Base-by-base conservation (phyloP, 1,139 yeast genomes). In the Tardiomyces depauwii region DNA sequence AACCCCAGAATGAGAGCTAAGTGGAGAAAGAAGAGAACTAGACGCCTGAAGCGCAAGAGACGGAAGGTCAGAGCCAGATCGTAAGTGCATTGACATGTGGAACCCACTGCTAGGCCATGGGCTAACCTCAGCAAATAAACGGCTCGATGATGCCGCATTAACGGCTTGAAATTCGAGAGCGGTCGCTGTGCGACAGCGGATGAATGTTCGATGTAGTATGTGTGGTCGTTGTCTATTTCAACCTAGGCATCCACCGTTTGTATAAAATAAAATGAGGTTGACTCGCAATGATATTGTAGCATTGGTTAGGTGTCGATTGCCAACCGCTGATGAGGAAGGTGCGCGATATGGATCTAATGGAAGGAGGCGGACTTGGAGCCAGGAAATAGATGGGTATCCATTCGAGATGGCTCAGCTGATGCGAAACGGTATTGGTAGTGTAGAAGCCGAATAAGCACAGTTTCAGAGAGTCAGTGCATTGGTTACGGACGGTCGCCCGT, bases 1-100 rank as follows among this genome's bases (percentile, higher is more conserved):
- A 21, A 21, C 25, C 25, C 32, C 54, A 52, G 46, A 47, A 57
- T 56, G 61, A 54, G 61, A 55, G 58, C 57, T 51, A 57, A 57
- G 58, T 85, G 95, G 96, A 87, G 95, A 83, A 87, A 87, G 83
- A 87, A 87, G 93, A 86, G 96, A 86, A 93, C 83, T 76, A 87
- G 96, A 84, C 86, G 96, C 84, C 86, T 87, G 73, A 87, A 87
- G 83, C 85, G 95, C 82, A 87, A 87, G 94, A 84, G 96, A 83
- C 95, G 96, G 95, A 87, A 87, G 94, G 95, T 87, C 67, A 85
- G 96, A 84, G 96, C 96, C 76, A 84, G 95, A 84, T 47, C 49
- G 62, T 41, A 30, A 41, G 43, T 41, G 25, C 32, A 40, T 5
- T 12, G 6, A 4, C 18, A 4, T 14, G n/a, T 40, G 18, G 19